Conservation (phyloP, 495 filamentous ascomycete species). For the Xylaria venustula region DNA sequence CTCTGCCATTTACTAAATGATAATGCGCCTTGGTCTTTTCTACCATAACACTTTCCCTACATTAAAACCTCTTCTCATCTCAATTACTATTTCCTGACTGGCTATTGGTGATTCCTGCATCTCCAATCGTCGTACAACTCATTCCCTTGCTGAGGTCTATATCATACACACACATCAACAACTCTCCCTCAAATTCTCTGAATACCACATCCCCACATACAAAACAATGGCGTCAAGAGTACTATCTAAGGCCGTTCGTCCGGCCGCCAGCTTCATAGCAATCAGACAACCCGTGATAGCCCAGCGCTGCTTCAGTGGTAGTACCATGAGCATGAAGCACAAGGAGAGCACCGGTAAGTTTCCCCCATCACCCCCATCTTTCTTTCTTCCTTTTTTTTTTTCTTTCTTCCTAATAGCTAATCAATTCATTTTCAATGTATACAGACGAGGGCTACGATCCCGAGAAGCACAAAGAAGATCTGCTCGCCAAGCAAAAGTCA, state of each 20-base stretch:
- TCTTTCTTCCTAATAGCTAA: constrained; percentile 2
- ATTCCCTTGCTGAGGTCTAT: too few species aligned
- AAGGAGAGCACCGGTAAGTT: constrained; percentile 30
- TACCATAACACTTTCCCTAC: too few species aligned
- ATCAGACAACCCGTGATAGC: constrained; percentile 6
- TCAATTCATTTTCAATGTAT: constrained; percentile 18
- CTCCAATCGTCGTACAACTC: background rate
- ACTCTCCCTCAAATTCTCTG: too few species aligned
- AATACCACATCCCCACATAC: background rate
- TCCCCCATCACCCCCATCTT: background rate
- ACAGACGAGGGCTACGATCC: constrained; percentile 39
- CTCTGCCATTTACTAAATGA: too few species aligned
- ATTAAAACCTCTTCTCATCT: too few species aligned
- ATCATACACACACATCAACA: too few species aligned
- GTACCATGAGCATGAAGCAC: constrained; percentile 21
- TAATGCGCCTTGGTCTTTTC: too few species aligned
- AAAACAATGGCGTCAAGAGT: constrained; percentile 12
- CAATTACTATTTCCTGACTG: too few species aligned
- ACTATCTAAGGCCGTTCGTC: constrained; percentile 5
- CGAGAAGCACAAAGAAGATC: constrained; percentile 72
- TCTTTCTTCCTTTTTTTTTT: background rate
- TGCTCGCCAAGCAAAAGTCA: constrained; percentile 64
- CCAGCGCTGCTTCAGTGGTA: constrained; percentile 21
- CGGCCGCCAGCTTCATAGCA: constrained; percentile 1
- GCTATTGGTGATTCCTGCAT: background rate